These are phyloP conservation scores for Bombardia bombarda DNA, from an alignment of 495 filamentous ascomycete genomes.

Conservation along the genomic window DNA sequence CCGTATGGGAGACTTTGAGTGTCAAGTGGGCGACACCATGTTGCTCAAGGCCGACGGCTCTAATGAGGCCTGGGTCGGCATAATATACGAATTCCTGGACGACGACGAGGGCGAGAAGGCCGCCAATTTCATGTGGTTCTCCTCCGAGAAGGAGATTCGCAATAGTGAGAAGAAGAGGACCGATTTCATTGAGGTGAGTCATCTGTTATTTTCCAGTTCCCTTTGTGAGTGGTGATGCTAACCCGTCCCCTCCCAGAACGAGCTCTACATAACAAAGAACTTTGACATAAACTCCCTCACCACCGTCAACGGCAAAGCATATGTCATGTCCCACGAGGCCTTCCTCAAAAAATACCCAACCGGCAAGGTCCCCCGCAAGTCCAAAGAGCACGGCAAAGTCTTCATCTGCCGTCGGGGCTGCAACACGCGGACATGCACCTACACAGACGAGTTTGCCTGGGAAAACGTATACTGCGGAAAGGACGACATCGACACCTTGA, in stretches of 20 bases:
- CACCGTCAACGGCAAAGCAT: conserved; percentile 84
- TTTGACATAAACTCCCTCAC: conserved; percentile 80
- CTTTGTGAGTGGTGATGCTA: neutral
- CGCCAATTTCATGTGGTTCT: conserved; percentile 84
- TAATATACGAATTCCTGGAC: conserved; percentile 71
- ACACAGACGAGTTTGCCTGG: conserved; percentile 91
- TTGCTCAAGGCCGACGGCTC: conserved; percentile 74
- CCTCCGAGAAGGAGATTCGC: conserved; percentile 78
- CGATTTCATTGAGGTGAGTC: conserved; percentile 61
- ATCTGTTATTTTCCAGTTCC: neutral
- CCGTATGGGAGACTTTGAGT: conserved; percentile 77
- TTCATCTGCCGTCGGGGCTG: conserved; percentile 88
- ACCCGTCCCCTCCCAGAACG: conserved; percentile 46
- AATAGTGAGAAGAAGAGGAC: conserved; percentile 72
- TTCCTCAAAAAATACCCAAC: conserved; percentile 64
- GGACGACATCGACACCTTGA: conserved; percentile 54
- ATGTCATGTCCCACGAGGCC: conserved; percentile 59
- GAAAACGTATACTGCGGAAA: conserved; percentile 67
- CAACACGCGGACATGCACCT: conserved; percentile 77
- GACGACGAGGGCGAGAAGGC: conserved; percentile 58
- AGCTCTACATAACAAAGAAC: conserved; percentile 81
- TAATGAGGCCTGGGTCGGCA: conserved; percentile 82
- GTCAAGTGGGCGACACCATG: conserved; percentile 71
- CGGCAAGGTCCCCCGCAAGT: conserved; percentile 65
- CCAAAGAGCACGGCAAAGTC: conserved; percentile 74